Percentiles rank a stretch among this genome's conserved stretches.
Conservation (phyloP, 2,329 filamentous ascomycete species). For the Colletotrichum shisoi region DNA sequence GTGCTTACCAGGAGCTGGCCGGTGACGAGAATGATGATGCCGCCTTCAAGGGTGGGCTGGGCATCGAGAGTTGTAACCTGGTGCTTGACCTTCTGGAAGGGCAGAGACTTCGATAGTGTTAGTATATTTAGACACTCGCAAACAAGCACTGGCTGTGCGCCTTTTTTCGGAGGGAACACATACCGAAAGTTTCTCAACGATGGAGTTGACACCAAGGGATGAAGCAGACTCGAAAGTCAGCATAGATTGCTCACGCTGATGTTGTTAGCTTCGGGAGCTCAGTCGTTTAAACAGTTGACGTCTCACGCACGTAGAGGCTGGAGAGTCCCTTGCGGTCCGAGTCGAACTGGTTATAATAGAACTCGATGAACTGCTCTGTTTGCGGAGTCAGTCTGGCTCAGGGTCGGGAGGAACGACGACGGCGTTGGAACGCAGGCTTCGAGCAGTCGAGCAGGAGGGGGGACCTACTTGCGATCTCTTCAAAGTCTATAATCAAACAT, state of each 20-base stretch:
- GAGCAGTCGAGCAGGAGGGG: background rate
- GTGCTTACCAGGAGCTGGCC: constrained; percentile 78
- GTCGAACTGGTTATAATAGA: constrained; percentile 93
- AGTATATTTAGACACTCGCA: constrained; percentile 5
- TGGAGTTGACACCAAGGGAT: constrained; percentile 68
- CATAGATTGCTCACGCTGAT: constrained; percentile 82
- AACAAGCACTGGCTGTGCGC: background rate
- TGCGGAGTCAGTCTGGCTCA: constrained; percentile 16
- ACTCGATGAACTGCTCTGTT: constrained; percentile 83
- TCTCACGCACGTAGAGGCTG: constrained; percentile 89
- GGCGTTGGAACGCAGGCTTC: constrained; percentile 2
- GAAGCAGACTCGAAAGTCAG: constrained; percentile 86
- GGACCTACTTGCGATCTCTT: constrained; percentile 59
- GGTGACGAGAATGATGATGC: constrained; percentile 87
- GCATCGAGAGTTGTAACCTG: constrained; percentile 79
- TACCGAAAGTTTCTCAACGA: constrained; percentile 85
- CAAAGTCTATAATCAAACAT: constrained; percentile 50
- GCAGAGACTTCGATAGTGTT: constrained; percentile 57
- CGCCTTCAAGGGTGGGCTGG: constrained; percentile 75
- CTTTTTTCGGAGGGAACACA: constrained; percentile 44
- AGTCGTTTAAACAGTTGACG: constrained; percentile 7
- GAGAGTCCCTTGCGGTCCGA: constrained; percentile 69
- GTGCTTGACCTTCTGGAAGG: constrained; percentile 84
- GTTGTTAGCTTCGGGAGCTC: constrained; percentile 11
- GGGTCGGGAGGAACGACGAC: background rate